Evolutionary conservation across 1,139 yeast genomes (phyloP).

Genomic region (Pneumocystis canis): DNA sequence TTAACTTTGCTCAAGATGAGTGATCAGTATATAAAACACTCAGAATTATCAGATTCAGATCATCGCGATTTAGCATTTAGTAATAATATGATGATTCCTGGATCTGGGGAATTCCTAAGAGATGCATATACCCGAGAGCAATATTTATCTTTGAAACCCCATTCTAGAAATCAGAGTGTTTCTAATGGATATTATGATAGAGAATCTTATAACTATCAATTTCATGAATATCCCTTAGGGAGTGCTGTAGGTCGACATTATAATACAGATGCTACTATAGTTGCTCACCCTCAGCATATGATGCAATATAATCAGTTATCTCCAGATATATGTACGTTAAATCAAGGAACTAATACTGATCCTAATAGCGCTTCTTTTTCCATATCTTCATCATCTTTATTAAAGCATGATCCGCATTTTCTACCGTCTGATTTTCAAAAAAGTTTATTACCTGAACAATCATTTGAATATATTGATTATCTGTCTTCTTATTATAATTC

Average conservation of each 20-base stretch:
- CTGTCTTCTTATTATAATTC: not conserved
- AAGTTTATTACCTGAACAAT: not conserved
- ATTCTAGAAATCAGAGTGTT: not conserved
- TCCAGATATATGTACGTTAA: not conserved
- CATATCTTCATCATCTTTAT: not conserved
- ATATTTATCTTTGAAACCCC: not conserved
- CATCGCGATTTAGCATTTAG: not conserved
- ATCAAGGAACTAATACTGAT: not conserved
- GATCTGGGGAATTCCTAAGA: too few species aligned
- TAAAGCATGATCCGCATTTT: not conserved
- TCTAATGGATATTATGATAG: not conserved
- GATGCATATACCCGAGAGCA: not conserved
- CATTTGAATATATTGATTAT: not conserved
- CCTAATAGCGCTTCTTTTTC: not conserved
- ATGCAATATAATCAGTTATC: not conserved
- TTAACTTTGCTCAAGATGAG: not conserved
- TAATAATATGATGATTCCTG: not conserved
- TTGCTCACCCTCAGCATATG: not conserved
- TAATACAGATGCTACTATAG: not conserved
- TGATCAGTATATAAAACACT: not conserved
- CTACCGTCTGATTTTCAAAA: not conserved
- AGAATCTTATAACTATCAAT: not conserved
- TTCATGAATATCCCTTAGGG: not conserved
- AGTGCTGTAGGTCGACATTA: not conserved
- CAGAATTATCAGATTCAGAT: not conserved